Base-by-base conservation (phyloP, 2,329 filamentous ascomycete species). In the Alternaria ventricosa region DNA sequence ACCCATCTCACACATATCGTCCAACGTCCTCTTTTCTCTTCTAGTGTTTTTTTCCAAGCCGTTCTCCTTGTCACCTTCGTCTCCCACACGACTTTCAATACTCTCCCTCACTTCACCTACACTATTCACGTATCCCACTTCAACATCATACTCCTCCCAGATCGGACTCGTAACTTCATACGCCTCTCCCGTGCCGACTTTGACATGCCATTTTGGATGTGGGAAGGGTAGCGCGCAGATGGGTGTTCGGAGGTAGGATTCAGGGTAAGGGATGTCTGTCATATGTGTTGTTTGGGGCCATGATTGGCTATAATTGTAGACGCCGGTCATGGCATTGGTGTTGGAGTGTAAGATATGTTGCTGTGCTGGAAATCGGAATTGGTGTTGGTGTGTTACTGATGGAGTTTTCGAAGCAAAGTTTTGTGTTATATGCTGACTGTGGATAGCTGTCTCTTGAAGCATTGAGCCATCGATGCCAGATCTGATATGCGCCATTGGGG, bases 121-220 rank as follows among this genome's bases (percentile, higher is more conserved):
- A 45, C 54, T 57, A 2, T 64, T 47, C 33, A 41, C 9, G 3
- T 53, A 53, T 1, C 30, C 30, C 2, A 41, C 6, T 8, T 36
- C 49, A 4, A 20, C 49, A 25, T 53, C 60, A 20, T 64, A 64
- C 15, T 62, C 67, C 23, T 67, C 64, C 3, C 66, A 46, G 10
- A 74, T 63, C n/a, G 60, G 66, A 11, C 36, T 51, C 2, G 30
- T 54, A 18, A 56, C 55, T 23, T 69, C 57, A 25, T 66, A 65
- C 11, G 58, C 55, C 27, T 59, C 13, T 20, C 57, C 57, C 2
- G 61, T 65, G 4, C 18, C n/a, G 13, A 53, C 41, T 15, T 55
- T 30, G 10, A 63, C 41, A 22, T 66, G 65, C 59, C 59, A 68
- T 49, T 73, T 70, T 18, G 64, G 67, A 10, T 68, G 67, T 0